Base-by-base conservation (phyloP, 192 early-diverging fungal species). In the Thamnidium elegans region DNA sequence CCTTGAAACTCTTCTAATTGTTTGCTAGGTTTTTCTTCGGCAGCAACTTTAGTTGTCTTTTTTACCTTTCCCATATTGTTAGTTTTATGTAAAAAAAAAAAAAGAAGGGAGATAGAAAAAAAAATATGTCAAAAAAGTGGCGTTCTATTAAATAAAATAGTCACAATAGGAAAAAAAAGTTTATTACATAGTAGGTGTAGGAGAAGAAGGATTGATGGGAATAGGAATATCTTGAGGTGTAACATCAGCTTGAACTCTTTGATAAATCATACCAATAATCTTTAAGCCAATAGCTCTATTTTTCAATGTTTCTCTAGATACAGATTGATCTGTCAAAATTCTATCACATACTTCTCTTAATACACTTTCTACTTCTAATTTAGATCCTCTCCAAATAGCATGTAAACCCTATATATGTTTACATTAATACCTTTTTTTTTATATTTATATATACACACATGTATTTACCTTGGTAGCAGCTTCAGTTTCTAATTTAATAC, bases 351-450 rank as follows among this genome's bases (percentile, higher is more conserved):
- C 95, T 65, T 96, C 93, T 36, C 94, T 81, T 53, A 97, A 74
- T 14, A 96, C 93, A 72, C 84, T 86, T 72, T 97, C 94, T 48
- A 99, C 93, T 72, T 99, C 97, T 63, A 99, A 73, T 68, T 96
- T 95, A 53, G 87, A 90, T 14, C 92, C 93, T 74, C 89, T 83
- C 95, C 95, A 97, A 55, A 97, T 82, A 5, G 93, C 92, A 64
- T 92, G 85, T 59, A 99, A 74, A 13, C 92, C 97, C 81, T 92
- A 85, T 9, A 32, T 48, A 51, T 43, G 0, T 50, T n/a, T 34
- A 17, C 5, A 11, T 50, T 50, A 7, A 36, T 58, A 32, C 19
- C 15, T 1, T 2, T 48, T 19, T 48, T 17, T 14, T 48, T 19
- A 15, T 48, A 7, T n/a, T n/a, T 45, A 9, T 39, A 39, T 21